Evolutionary conservation across 2,329 filamentous ascomycete genomes (phyloP).

Genomic region (Epichloe aotearoae): DNA sequence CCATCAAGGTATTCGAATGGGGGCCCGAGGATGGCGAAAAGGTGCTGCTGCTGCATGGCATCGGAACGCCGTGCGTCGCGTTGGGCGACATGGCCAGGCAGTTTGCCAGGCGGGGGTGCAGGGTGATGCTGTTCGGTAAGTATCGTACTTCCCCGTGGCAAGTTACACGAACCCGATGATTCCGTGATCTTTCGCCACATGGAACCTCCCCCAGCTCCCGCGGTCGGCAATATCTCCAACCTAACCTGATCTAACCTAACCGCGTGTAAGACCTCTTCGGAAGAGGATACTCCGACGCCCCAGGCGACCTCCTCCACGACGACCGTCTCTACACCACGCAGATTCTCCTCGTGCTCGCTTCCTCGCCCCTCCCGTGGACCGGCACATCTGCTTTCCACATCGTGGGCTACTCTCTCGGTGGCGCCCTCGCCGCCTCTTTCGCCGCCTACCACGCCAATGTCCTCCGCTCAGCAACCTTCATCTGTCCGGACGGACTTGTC

Average conservation of each 20-base stretch:
- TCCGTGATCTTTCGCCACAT: too few relatives aligned
- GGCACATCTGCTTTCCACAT: slow-evolving; percentile 46
- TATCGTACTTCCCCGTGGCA: slow-evolving; percentile 5
- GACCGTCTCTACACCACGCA: slow-evolving; percentile 60
- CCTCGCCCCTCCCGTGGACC: slow-evolving; percentile 57
- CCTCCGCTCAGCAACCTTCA: slow-evolving; percentile 48
- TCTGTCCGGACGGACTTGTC: slow-evolving; percentile 58
- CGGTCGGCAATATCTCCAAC: too few relatives aligned
- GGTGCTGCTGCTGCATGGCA: slow-evolving; percentile 67
- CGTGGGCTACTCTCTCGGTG: slow-evolving; percentile 72
- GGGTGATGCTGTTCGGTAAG: slow-evolving; percentile 67
- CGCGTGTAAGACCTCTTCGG: slow-evolving; percentile 46
- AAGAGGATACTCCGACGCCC: slow-evolving; percentile 52
- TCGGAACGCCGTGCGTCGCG: slow-evolving; percentile 63
- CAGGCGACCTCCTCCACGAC: slow-evolving; percentile 56
- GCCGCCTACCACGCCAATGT: slow-evolving; percentile 54
- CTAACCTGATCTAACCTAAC: too few relatives aligned
- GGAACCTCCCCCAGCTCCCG: too few relatives aligned
- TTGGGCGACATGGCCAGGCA: slow-evolving; percentile 52
- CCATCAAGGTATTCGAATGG: slow-evolving; percentile 66
- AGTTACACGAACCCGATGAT: too few relatives aligned
- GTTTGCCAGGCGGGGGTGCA: slow-evolving; percentile 51
- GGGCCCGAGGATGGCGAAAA: slow-evolving; percentile 59
- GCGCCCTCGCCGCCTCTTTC: slow-evolving; percentile 64
- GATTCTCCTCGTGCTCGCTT: slow-evolving; percentile 56